Conservation (phyloP, 1,284 basidiomycete species). For the Trametes polyzona region DNA sequence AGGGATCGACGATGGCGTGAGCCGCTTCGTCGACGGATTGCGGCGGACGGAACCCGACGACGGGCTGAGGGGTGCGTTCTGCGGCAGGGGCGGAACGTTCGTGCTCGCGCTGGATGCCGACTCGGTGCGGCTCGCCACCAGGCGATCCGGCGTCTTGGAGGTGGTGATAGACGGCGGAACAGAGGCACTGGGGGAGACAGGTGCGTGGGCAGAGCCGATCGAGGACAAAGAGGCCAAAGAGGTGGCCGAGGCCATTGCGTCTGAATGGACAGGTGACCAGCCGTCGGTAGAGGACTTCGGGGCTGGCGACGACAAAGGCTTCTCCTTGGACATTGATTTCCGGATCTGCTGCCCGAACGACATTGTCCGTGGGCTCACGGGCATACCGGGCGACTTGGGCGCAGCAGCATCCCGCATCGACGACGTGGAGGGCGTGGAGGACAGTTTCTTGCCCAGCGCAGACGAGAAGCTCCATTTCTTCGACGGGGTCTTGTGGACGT, state of each 20-base stretch:
- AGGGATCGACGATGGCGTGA: constrained; percentile 93
- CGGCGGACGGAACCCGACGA: constrained; percentile 65
- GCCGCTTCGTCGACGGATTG: constrained; percentile 74
- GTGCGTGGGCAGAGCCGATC: constrained; percentile 60
- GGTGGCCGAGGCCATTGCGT: constrained; percentile 74
- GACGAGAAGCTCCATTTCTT: constrained; percentile 98
- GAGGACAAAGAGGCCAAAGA: constrained; percentile 77
- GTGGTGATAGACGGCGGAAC: constrained; percentile 33
- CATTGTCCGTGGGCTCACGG: constrained; percentile 66
- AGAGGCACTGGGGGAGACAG: constrained; percentile 39
- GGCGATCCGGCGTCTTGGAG: constrained; percentile 61
- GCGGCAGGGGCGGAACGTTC: constrained; percentile 54
- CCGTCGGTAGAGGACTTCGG: constrained; percentile 46
- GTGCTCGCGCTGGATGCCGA: constrained; percentile 76
- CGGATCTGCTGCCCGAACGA: constrained; percentile 64
- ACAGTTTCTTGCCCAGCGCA: constrained; percentile 82
- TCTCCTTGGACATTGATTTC: constrained; percentile 70
- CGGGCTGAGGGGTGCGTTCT: constrained; percentile 67
- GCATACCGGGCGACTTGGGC: constrained; percentile 51
- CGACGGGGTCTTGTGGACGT: constrained; percentile 66
- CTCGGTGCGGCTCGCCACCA: constrained; percentile 62
- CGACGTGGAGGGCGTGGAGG: constrained; percentile 66
- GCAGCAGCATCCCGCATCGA: constrained; percentile 48
- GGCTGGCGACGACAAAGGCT: constrained; percentile 47
- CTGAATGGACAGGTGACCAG: constrained; percentile 72